Percentiles rank a stretch among this genome's conserved stretches.
Evolutionary conservation across 768 basidiomycete genomes (phyloP).

Genomic region (Xanthoconium purpureum): DNA sequence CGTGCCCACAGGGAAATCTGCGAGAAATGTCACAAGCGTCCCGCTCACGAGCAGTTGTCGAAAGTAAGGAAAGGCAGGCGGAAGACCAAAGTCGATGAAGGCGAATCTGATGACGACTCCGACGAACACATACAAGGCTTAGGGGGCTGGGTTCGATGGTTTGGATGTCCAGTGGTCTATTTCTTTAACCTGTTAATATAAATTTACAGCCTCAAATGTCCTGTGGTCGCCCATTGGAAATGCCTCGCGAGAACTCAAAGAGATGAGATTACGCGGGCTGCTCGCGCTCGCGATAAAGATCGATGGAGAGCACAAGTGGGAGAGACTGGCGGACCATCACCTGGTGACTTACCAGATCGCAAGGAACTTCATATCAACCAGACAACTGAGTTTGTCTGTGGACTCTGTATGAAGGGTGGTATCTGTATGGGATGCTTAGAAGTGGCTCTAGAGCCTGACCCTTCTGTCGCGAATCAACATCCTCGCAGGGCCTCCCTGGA

Average conservation of each 20-base stretch:
- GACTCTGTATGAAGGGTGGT: conserved; percentile 70
- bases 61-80: conserved; percentile 40
- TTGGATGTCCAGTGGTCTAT: conserved; percentile 19
- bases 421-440: conserved; percentile 76
- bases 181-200: conserved; percentile 8
- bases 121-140: conserved; percentile 45
- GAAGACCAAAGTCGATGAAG: conserved; percentile 41
- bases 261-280: conserved; percentile 71
- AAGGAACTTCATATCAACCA: conserved; percentile 46
- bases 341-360: conserved; percentile 43
- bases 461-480: conserved; percentile 20
- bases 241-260: conserved; percentile 65
- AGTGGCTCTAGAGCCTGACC: conserved; percentile 49
- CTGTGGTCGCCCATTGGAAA: conserved; percentile 72
- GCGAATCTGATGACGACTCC: conserved; percentile 51
- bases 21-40: conserved; percentile 65
- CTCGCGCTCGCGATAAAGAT: conserved; percentile 47
- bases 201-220: conserved; percentile 64
- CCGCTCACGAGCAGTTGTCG: conserved; percentile 53
- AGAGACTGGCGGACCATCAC: conserved; percentile 16
- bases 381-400: conserved; percentile 79
- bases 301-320: conserved; percentile 35
- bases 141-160: conserved; percentile 89
- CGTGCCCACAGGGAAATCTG: conserved; percentile 62
- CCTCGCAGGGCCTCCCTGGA: conserved; percentile 3